A percentile compares a stretch with the other conserved stretches of the same genome.
Conservation (phyloP, 768 basidiomycete species). For the Pleurotus tuber-regium region DNA sequence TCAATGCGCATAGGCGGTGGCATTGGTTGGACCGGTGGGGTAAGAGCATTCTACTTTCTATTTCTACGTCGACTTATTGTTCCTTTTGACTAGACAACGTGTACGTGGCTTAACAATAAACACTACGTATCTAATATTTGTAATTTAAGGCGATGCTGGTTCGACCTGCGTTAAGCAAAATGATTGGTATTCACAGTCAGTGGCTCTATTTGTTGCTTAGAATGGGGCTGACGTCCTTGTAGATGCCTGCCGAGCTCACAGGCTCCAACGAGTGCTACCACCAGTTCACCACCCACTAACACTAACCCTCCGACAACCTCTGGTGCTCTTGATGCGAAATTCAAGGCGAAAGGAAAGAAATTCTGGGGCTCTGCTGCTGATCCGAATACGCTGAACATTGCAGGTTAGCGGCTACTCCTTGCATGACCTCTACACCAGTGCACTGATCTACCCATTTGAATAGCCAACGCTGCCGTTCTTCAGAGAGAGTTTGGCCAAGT, state of each 20-base stretch:
- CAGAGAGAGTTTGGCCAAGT: constrained; percentile 36
- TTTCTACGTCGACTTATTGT: not conserved
- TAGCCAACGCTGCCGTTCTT: constrained; percentile 31
- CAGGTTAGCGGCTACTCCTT: constrained; percentile 21
- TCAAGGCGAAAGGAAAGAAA: constrained; percentile 28
- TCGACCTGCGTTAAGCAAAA: constrained; percentile 25
- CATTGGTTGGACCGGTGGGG: constrained; percentile 23
- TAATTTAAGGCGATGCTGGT: constrained; percentile 23
- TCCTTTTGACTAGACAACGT: constrained; percentile 8
- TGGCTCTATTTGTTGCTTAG: not conserved
- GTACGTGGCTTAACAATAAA: constrained; percentile 9
- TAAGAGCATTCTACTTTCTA: constrained; percentile 13
- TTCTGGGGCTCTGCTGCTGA: constrained; percentile 33
- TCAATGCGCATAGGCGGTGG: constrained; percentile 25
- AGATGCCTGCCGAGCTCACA: constrained; percentile 10
- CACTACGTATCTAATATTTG: not conserved
- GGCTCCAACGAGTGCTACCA: constrained; percentile 5
- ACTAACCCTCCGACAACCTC: constrained; percentile 10
- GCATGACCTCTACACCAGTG: constrained; percentile 9
- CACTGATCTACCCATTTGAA: not conserved
- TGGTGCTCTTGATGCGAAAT: constrained; percentile 23
- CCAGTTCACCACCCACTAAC: constrained; percentile 3
- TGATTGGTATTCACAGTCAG: constrained; percentile 30
- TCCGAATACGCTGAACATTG: constrained; percentile 26
- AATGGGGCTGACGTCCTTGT: not conserved